Conservation (phyloP, 352 stramenopile genomes). For the Globisporangium barbulae region DNA sequence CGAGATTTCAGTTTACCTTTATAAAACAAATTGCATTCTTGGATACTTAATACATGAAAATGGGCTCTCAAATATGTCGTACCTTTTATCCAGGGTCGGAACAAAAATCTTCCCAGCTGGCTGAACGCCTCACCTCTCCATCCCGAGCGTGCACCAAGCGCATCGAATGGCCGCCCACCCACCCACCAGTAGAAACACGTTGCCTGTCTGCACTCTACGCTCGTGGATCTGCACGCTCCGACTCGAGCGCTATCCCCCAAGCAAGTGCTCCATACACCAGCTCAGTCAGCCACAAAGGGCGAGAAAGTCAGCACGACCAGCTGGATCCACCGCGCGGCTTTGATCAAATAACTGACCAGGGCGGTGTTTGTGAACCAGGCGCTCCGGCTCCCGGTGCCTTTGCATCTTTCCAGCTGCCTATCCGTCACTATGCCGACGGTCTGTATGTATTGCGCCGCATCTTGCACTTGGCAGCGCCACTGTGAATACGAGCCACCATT, state of each 20-base stretch:
- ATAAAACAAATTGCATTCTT: neutral
- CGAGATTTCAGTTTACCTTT: constrained; percentile 15
- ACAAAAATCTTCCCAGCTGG: neutral
- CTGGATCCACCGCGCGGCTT: constrained; percentile 5
- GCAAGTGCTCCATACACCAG: too few species aligned
- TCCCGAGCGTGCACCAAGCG: neutral
- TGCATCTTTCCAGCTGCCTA: constrained; percentile 1
- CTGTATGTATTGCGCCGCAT: neutral
- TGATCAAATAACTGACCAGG: neutral
- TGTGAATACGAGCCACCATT: neutral
- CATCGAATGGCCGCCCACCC: neutral
- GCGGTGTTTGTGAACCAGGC: neutral
- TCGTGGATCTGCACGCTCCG: too few species aligned
- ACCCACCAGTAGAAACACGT: neutral
- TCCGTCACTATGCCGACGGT: neutral
- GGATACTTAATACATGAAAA: too few species aligned
- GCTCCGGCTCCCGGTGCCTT: constrained; percentile 7
- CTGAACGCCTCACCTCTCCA: constrained; percentile 5
- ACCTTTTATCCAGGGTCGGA: neutral
- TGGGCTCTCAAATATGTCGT: neutral
- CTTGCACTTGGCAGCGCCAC: neutral
- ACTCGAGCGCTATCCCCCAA: neutral
- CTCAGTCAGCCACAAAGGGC: neutral
- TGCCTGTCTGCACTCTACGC: constrained; percentile 3
- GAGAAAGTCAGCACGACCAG: constrained; percentile 14